Conservation (phyloP, 1,139 yeast species). For the Candida buenavistaensis region DNA sequence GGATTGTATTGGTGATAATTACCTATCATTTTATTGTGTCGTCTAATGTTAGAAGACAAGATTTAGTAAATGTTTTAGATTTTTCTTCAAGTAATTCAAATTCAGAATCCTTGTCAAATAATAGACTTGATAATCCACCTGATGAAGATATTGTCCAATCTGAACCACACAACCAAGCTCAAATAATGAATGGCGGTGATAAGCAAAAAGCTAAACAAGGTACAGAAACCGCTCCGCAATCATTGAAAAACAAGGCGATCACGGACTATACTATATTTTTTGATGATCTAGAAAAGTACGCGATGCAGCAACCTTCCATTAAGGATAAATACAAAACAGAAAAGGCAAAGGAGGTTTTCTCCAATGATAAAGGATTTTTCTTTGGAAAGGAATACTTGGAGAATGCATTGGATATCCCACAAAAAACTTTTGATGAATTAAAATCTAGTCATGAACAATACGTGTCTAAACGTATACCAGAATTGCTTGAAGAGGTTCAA, state of each 20-base stretch:
- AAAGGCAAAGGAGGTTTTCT: conserved; percentile 33
- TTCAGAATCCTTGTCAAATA: conserved; percentile 1
- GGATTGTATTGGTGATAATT: background rate
- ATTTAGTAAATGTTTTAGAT: background rate
- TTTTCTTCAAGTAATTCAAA: conserved; percentile 1
- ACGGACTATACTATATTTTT: conserved; percentile 35
- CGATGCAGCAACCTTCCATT: conserved; percentile 29
- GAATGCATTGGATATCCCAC: conserved; percentile 39
- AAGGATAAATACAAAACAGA: conserved; percentile 34
- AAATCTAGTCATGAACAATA: conserved; percentile 34
- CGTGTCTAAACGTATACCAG: conserved; percentile 30
- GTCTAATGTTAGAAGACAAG: background rate
- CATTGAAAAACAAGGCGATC: conserved; percentile 6
- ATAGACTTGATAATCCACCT: conserved; percentile 11
- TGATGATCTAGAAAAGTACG: conserved; percentile 28
- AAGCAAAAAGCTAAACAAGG: too few species aligned
- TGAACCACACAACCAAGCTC: conserved; percentile 6
- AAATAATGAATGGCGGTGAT: background rate
- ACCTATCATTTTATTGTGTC: background rate
- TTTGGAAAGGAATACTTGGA: conserved; percentile 42
- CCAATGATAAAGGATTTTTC: conserved; percentile 25
- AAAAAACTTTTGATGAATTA: conserved; percentile 28
- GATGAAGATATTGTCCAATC: conserved; percentile 9
- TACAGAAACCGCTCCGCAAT: too few species aligned
- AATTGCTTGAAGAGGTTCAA: conserved; percentile 29